phyloP scores from a whole-genome alignment of 176 grass and related monocot species.

The Aegilops umbellulata region DNA sequence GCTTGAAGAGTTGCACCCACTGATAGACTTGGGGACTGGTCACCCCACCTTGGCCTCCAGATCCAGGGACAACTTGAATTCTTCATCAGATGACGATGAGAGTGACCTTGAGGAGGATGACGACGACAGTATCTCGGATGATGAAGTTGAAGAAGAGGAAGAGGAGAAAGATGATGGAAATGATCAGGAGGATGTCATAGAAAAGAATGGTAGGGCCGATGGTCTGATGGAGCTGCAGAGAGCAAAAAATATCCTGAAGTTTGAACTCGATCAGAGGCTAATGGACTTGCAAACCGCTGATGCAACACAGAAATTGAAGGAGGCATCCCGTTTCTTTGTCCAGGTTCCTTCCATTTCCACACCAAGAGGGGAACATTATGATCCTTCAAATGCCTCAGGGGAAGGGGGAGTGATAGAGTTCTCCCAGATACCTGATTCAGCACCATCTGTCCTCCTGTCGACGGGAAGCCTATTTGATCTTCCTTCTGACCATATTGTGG shows the following conservation, averaged over 20 bases:
- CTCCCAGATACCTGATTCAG: slow-evolving; percentile 57
- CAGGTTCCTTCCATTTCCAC: slow-evolving; percentile 58
- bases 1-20: slow-evolving; percentile 62
- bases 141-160: slow-evolving; percentile 34
- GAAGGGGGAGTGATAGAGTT: slow-evolving; percentile 43
- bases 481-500: background rate
- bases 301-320: slow-evolving; percentile 39
- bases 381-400: slow-evolving; percentile 33
- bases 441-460: slow-evolving; percentile 54
- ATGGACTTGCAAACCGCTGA: slow-evolving; percentile 58
- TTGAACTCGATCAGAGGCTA: slow-evolving; percentile 56
- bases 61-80: slow-evolving; percentile 23
- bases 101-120: slow-evolving; percentile 31
- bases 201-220: slow-evolving; percentile 26
- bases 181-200: slow-evolving; percentile 23
- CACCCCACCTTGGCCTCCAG: slow-evolving; percentile 22
- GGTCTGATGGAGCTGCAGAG: slow-evolving; percentile 41
- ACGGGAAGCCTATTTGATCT: slow-evolving; percentile 40
- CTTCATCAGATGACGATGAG: slow-evolving; percentile 41
- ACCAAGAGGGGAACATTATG: slow-evolving; percentile 32
- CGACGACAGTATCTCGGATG: background rate
- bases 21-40: slow-evolving; percentile 25
- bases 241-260: slow-evolving; percentile 51
- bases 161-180: slow-evolving; percentile 31
- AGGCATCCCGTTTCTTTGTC: slow-evolving; percentile 46